phyloP scores from a whole-genome alignment of 2,329 filamentous ascomycete genomes.

The Penicillium paneum region DNA sequence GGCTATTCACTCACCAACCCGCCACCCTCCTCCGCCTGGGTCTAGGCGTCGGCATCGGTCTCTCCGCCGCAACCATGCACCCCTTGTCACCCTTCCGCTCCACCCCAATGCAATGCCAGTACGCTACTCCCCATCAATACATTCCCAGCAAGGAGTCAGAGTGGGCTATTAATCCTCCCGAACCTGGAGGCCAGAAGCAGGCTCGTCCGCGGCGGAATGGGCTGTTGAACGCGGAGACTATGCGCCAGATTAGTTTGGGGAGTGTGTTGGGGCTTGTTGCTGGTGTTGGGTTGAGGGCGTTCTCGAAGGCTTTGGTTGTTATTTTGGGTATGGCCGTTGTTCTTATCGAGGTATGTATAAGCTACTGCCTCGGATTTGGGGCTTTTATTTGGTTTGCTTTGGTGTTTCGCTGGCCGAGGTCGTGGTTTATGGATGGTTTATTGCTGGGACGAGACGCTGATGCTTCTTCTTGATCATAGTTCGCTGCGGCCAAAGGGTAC shows the following conservation, averaged over 20 bases:
- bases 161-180: slow-evolving; percentile 28
- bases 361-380: not conserved
- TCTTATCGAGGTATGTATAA: slow-evolving; percentile 40
- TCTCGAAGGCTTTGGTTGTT: slow-evolving; percentile 45
- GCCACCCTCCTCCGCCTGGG: slow-evolving; percentile 33
- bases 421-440: not conserved
- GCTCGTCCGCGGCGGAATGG: slow-evolving; percentile 16
- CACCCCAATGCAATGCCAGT: slow-evolving; percentile 39
- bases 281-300: slow-evolving; percentile 44
- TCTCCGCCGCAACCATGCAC: slow-evolving; percentile 30
- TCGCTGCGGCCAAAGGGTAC: slow-evolving; percentile 47
- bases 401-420: not conserved
- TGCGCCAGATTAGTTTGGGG: slow-evolving; percentile 46
- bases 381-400: not conserved
- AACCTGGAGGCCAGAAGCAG: slow-evolving; percentile 27
- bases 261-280: slow-evolving; percentile 45
- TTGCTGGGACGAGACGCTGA: slow-evolving; percentile 2
- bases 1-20: slow-evolving; percentile 26
- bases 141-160: slow-evolving; percentile 7
- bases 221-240: slow-evolving; percentile 34
- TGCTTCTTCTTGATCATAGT: slow-evolving; percentile 27
- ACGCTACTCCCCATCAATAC: slow-evolving; percentile 20
- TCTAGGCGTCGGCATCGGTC: slow-evolving; percentile 35
- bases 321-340: slow-evolving; percentile 45
- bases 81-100: slow-evolving; percentile 36